Base-by-base conservation (phyloP, 768 basidiomycete species). In the Mycena indigotica region DNA sequence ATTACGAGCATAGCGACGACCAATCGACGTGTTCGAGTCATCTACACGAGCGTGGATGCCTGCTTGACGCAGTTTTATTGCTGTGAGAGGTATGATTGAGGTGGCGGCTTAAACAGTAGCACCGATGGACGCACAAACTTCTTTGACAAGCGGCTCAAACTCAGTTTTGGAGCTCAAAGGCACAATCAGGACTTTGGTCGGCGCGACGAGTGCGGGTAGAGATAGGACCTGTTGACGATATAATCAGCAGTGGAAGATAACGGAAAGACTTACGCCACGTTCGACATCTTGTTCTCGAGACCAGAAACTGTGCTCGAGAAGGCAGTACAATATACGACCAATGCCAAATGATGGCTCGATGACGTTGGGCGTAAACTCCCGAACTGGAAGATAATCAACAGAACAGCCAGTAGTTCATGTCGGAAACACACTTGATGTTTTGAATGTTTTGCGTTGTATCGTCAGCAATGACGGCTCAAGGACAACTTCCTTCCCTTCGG, bases 331-430 rank as follows among this genome's bases (percentile, higher is more conserved):
- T 66, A 98, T 97, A 53, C 96, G 93, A 53, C 96, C 96, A 64
- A 98, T 85, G 58, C 97, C 96, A 74, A 98, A 97, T 3, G 97
- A 99, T 23, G 97, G 95, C 72, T 98, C 96, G 71, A 98, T 96
- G 72, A 99, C 97, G 73, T 98, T 98, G 32, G 96, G 97, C 54
- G 87, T 93, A 75, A 83, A 97, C 75, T 98, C 95, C 63, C 96
- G 92, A 63, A 93, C 95, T 97, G 69, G 32, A 35, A 55, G 56
- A 53, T 41, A 45, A 35, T n/a, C n/a, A n/a, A n/a, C n/a, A n/a
- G n/a, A n/a, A n/a, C n/a, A n/a, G n/a, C n/a, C n/a, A n/a, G n/a
- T n/a, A n/a, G n/a, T n/a, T n/a, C n/a, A 23, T 19, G 30, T 21
- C 46, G 35, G 29, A 16, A 29, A 80, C 85, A 61, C 63, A 90